Percentiles rank a stretch among this genome's conserved stretches.
Conservation (phyloP, 768 basidiomycete genomes). For the Collybia sordida region DNA sequence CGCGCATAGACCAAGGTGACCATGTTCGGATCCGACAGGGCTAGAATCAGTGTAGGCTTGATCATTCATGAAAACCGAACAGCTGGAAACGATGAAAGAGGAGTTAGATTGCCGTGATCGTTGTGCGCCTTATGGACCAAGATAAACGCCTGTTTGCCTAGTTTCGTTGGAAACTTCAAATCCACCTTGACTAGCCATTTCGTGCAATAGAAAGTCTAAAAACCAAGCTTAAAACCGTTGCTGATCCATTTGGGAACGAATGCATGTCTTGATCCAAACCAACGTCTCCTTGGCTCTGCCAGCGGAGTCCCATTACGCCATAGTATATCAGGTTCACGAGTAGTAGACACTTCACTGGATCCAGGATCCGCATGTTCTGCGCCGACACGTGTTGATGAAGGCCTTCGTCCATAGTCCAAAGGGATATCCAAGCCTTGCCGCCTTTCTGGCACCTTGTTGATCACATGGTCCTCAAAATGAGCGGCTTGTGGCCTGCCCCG, state of each 20-base stretch:
- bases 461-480: neutral
- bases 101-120: too few species aligned
- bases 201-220: neutral
- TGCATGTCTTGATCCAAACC: constrained; percentile 4
- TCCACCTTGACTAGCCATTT: neutral
- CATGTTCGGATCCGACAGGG: too few species aligned
- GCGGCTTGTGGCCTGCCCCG: neutral
- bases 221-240: neutral
- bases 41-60: too few species aligned
- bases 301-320: too few species aligned
- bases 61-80: too few species aligned
- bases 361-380: neutral
- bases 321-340: too few species aligned
- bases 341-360: neutral
- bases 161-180: neutral
- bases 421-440: constrained; percentile 11
- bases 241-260: neutral
- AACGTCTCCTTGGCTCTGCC: constrained; percentile 2
- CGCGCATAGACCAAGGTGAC: too few species aligned
- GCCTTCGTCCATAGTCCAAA: constrained; percentile 1
- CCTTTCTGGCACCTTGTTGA: neutral
- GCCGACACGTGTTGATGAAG: constrained; percentile 2
- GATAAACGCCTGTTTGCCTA: neutral
- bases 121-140: too few species aligned
- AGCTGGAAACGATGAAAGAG: too few species aligned